phyloP scores from a whole-genome alignment of 371 early-diverging fungal species.

The Mucor sp. region DNA sequence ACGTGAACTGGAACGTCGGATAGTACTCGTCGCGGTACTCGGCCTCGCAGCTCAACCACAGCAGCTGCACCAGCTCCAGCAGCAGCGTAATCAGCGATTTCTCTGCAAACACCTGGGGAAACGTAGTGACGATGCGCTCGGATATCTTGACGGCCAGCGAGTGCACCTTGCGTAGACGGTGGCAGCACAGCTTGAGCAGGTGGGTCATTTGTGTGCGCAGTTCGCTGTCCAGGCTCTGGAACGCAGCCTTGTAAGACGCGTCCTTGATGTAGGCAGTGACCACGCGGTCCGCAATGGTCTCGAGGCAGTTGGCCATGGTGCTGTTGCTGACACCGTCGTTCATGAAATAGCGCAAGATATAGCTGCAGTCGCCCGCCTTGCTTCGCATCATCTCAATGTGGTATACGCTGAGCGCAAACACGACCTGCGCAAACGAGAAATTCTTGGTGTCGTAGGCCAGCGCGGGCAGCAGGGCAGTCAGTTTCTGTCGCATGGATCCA shows the following conservation, averaged over 20 bases:
- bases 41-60: constrained; percentile 83
- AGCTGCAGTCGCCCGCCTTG: constrained; percentile 67
- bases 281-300: constrained; percentile 72
- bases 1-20: constrained; percentile 76
- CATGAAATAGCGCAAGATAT: constrained; percentile 80
- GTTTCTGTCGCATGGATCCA: constrained; percentile 34
- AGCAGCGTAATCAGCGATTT: constrained; percentile 59
- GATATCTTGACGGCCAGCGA: constrained; percentile 58
- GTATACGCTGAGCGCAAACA: constrained; percentile 84
- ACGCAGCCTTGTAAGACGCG: constrained; percentile 51
- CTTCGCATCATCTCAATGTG: constrained; percentile 85
- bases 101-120: constrained; percentile 78
- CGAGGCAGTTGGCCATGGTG: constrained; percentile 56
- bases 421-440: constrained; percentile 73
- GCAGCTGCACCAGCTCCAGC: constrained; percentile 76
- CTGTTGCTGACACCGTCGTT: constrained; percentile 81
- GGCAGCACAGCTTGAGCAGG: constrained; percentile 68
- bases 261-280: constrained; percentile 58
- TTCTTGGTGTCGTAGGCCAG: constrained; percentile 64
- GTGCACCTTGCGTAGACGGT: constrained; percentile 72
- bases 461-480: constrained; percentile 35
- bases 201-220: constrained; percentile 60
- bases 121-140: constrained; percentile 56
- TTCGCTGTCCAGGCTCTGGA: constrained; percentile 51
- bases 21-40: constrained; percentile 83